Base-by-base conservation (phyloP, 164 flowering plant genomes). In the Vitis rotundifolia region DNA sequence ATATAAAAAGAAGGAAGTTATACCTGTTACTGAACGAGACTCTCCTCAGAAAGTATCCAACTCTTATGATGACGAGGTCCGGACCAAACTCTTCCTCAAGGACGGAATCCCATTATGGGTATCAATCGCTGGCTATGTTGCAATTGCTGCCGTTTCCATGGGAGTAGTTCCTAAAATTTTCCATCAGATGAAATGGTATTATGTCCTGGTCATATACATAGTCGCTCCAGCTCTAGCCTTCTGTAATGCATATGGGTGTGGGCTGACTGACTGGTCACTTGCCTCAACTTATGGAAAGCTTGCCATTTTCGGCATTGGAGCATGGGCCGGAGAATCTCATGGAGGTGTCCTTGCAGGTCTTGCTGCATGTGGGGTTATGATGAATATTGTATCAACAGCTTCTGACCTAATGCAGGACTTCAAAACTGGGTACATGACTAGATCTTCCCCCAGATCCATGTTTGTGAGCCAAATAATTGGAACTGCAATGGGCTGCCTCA, bases 331-430 rank as follows among this genome's bases (percentile, higher is more conserved):
- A 2, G 48, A 62, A 6, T 60, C 54, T 0, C 37, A 75, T 11
- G 88, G 90, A 0, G 88, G 90, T 0, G 73, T 86, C 8, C 53
- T 86, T 13, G 88, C 88, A 0, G 88, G 88, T 8, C 84, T 86
- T 3, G 90, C 90, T 1, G 68, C 87, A 1, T 84, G 89, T 51
- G 88, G 89, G 11, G 84, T 86, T 15, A 82, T 84, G 86, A 84
- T 86, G 88, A 86, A 77, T 78, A 86, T 82, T 8, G 89, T 86
- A 0, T 82, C 89, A 8, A 86, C 86, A 8, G 88, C 89, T 9
- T 82, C 88, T 2, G 88, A 86, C 68, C 82, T 86, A 2, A 86
- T 79, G 85, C 89, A 85, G 48, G 88, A 86, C 64, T 86, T 86
- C 86, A 86, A 84, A 58, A 84, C 89, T 1, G 88, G 88, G 8